These are phyloP conservation scores for Apiotrichum domesticum DNA, from an alignment of 1,284 basidiomycete species.

Conservation along the genomic window DNA sequence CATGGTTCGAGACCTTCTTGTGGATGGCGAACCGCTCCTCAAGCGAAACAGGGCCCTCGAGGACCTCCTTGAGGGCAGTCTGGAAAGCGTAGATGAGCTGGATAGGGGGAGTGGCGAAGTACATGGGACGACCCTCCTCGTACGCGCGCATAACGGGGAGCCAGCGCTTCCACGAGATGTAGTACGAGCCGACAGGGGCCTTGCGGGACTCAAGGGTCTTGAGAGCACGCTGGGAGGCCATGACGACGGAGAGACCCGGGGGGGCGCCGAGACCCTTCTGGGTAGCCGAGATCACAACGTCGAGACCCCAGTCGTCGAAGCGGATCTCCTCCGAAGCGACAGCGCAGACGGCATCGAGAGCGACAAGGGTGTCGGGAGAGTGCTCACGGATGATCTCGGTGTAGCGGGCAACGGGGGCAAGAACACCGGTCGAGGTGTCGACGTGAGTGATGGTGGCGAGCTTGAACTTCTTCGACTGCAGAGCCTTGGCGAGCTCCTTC, in stretches of 20 bases:
- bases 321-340: conserved; percentile 94
- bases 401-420: conserved; percentile 77
- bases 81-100: conserved; percentile 91
- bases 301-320: conserved; percentile 90
- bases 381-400: conserved; percentile 67
- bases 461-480: conserved; percentile 81
- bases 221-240: conserved; percentile 75
- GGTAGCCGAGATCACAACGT: conserved; percentile 80
- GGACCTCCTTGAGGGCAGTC: conserved; percentile 69
- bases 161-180: conserved; percentile 90
- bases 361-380: conserved; percentile 81
- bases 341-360: conserved; percentile 89
- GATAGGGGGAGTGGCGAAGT: conserved; percentile 91
- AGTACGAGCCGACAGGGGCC: conserved; percentile 71
- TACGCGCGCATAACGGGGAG: conserved; percentile 89
- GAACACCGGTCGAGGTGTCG: conserved; percentile 85
- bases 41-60: conserved; percentile 57
- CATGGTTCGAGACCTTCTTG: conserved; percentile 61
- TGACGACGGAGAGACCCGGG: conserved; percentile 84
- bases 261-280: conserved; percentile 95
- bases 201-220: conserved; percentile 65
- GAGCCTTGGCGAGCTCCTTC: conserved; percentile 51
- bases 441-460: conserved; percentile 82
- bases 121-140: conserved; percentile 52
- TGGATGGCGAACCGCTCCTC: conserved; percentile 76